Base-by-base conservation (phyloP, 2,329 filamentous ascomycete genomes). In the Xylaria hypoxylon region DNA sequence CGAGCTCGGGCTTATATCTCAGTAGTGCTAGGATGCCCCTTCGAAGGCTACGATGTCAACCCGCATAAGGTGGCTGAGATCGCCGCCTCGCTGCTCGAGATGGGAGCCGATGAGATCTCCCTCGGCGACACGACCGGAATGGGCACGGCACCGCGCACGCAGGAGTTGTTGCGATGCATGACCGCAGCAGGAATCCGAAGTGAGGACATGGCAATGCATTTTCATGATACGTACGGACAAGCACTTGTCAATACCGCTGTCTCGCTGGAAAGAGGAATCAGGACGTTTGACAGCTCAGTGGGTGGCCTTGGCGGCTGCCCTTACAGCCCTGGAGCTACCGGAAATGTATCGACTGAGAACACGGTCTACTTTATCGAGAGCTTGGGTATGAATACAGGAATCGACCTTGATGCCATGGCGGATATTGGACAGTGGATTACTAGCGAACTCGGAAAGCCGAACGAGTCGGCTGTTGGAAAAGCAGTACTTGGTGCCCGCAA, bases 101-200 rank as follows among this genome's bases (percentile, higher is more conserved):
- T 95, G 84, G 94, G 94, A 19, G 94, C 93, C 22, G 93, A 97
- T 75, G 93, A 97, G 83, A 94, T 97, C 71, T 92, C 92, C 1
- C 86, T 97, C 0, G 94, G 93, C 6, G 94, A 97, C 75, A 97
- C 94, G 0, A 95, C 94, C 0, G 94, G 94, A 19, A 94, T 96
- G 86, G 94, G 94, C 35, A 96, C 92, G 0, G 75, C 74, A 11
- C 71, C 74, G 3, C 75, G 77, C 2, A 77, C 75, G 0, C 73
- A 76, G 61, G 76, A 84, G 65, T 77, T 89, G 5, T 76, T 89
- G 53, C 80, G 82, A 55, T 83, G 75, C 63, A 75, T 89, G 62
- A 75, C 78, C 8, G 81, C 84, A 4, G 83, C 85, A 0, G 85
- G 84, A 0, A 80, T 92, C 2, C 82, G 85, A 3, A 80, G 81